Conservation (phyloP, 2,329 filamentous ascomycete genomes). For the Salinomyces thailandicus region DNA sequence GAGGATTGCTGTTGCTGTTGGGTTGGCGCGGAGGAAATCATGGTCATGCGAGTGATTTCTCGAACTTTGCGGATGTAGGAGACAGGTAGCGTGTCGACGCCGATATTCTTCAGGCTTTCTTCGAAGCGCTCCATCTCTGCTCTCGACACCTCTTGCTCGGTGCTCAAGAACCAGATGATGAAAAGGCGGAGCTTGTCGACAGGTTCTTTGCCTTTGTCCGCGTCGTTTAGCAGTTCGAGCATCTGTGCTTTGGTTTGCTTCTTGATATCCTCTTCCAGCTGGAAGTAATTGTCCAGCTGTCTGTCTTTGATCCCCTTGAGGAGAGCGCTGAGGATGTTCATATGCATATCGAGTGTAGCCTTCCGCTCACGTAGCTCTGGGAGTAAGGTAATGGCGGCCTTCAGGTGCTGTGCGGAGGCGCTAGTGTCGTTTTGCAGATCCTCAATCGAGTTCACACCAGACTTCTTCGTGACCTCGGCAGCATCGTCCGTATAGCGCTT, state of each 20-base stretch:
- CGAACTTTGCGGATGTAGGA: constrained; percentile 84
- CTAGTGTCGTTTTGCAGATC: constrained; percentile 84
- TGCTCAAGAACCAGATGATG: constrained; percentile 93
- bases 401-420: constrained; percentile 84
- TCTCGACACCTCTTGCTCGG: constrained; percentile 75
- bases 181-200: constrained; percentile 87
- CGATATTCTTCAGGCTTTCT: constrained; percentile 65
- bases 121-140: constrained; percentile 79
- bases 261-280: constrained; percentile 82
- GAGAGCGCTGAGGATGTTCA: constrained; percentile 85
- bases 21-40: constrained; percentile 75
- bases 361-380: constrained; percentile 91
- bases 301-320: constrained; percentile 82
- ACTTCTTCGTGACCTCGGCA: constrained; percentile 87
- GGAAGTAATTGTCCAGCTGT: constrained; percentile 91
- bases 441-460: constrained; percentile 82
- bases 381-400: constrained; percentile 85
- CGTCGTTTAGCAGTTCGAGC: constrained; percentile 72
- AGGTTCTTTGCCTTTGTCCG: constrained; percentile 70
- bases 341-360: constrained; percentile 91
- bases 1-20: constrained; percentile 47
- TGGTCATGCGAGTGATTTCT: constrained; percentile 94
- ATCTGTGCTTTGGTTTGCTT: constrained; percentile 87
- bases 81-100: constrained; percentile 65
- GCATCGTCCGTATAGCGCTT: constrained; percentile 94